A percentile compares a stretch with the other conserved stretches of the same genome.
Evolutionary conservation across 2,329 filamentous ascomycete species (phyloP).

Genomic region (Clarireedia paspali): DNA sequence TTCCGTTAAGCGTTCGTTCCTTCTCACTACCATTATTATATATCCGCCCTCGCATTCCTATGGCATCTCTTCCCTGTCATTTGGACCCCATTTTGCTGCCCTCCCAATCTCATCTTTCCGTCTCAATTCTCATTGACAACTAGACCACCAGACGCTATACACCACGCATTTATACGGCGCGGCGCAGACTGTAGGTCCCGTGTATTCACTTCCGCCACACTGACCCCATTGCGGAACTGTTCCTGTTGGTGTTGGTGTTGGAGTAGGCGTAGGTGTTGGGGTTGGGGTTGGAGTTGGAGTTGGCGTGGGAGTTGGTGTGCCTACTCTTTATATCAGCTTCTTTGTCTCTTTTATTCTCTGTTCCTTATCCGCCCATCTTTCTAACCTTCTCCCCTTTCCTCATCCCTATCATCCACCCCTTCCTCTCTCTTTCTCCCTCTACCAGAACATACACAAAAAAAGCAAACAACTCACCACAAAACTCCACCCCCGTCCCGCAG

Average conservation of each 20-base stretch:
- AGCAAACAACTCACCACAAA: not conserved
- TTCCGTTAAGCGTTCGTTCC: too few relatives aligned
- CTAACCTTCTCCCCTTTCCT: not conserved
- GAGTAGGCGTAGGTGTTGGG: not conserved
- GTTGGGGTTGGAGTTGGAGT: not conserved
- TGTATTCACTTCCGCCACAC: conserved; percentile 16
- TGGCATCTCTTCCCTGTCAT: too few relatives aligned
- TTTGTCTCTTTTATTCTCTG: not conserved
- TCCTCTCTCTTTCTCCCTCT: too few relatives aligned
- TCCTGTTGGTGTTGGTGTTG: not conserved
- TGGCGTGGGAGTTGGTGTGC: not conserved
- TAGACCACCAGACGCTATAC: conserved; percentile 10
- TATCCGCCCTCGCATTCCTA: too few relatives aligned
- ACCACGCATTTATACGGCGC: conserved; percentile 11
- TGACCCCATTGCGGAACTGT: conserved; percentile 2
- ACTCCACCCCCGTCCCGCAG: conserved; percentile 10
- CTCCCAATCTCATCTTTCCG: too few relatives aligned
- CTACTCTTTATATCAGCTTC: not conserved
- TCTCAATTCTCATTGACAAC: not conserved
- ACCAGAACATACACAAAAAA: not conserved
- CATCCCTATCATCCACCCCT: not conserved
- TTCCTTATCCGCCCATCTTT: not conserved
- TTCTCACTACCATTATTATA: too few relatives aligned
- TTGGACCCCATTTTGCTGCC: too few relatives aligned
- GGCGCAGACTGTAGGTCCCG: conserved; percentile 13